Evolutionary conservation across 202 grass and related monocot genomes (phyloP).

Genomic region (Zoysia matrella): DNA sequence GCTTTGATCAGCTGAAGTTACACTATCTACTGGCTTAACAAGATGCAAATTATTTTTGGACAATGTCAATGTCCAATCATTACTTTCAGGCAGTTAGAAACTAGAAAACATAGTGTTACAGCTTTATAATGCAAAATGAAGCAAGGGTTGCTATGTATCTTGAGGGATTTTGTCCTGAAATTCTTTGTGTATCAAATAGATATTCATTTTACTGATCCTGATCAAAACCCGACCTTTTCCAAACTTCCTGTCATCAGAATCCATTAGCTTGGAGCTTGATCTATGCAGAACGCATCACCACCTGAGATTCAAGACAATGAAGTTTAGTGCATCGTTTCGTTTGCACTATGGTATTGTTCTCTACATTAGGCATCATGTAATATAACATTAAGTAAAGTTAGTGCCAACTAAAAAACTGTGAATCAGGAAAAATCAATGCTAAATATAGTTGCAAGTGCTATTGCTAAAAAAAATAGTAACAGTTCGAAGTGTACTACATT

Average conservation of each 20-base stretch:
- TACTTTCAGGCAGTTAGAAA: not conserved
- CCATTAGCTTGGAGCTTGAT: constrained; percentile 58
- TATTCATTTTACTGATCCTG: not conserved
- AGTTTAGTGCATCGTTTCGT: not conserved
- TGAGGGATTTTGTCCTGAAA: not conserved
- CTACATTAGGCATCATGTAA: not conserved
- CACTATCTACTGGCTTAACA: not conserved
- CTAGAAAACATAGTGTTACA: not conserved
- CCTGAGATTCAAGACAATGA: constrained; percentile 25
- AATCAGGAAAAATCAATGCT: not conserved
- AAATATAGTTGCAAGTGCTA: not conserved
- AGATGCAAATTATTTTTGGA: not conserved
- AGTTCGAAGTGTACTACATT: not conserved
- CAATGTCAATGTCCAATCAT: not conserved
- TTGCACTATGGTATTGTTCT: not conserved
- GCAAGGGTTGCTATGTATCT: not conserved
- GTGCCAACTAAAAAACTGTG: not conserved
- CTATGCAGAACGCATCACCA: constrained; percentile 47
- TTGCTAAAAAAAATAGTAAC: not conserved
- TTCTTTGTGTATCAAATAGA: not conserved
- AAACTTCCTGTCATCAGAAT: constrained; percentile 68
- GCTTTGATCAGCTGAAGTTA: not conserved
- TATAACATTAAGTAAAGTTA: too few relatives aligned
- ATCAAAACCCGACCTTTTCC: constrained; percentile 55
- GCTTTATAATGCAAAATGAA: not conserved